phyloP scores from a whole-genome alignment of 192 early-diverging fungal species.

The Umbelopsis sp. region DNA sequence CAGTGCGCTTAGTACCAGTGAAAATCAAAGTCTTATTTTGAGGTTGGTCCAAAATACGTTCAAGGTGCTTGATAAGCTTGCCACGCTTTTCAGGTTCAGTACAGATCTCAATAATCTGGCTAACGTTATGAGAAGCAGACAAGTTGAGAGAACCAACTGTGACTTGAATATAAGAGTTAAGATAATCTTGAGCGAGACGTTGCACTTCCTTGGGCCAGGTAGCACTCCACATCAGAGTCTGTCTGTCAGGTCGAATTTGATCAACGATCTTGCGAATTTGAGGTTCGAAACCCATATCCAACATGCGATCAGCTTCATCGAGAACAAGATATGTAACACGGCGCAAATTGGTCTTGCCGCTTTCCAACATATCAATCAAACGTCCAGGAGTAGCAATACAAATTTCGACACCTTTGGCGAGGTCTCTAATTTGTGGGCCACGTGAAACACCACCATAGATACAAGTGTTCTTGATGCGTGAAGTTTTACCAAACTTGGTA shows the following conservation, averaged over 20 bases:
- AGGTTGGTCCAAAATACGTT: constrained; percentile 78
- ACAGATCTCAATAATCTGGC: constrained; percentile 90
- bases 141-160: constrained; percentile 94
- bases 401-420: constrained; percentile 88
- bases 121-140: constrained; percentile 90
- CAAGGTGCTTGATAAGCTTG: constrained; percentile 81
- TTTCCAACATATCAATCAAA: constrained; percentile 95
- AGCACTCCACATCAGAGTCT: constrained; percentile 99
- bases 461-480: constrained; percentile 91
- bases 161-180: constrained; percentile 94
- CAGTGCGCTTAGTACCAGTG: constrained; percentile 93
- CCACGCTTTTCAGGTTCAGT: constrained; percentile 83
- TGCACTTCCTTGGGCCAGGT: constrained; percentile 99
- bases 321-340: constrained; percentile 97
- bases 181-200: constrained; percentile 86
- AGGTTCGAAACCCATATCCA: constrained; percentile 99
- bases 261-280: constrained; percentile 98
- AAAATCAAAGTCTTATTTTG: constrained; percentile 89
- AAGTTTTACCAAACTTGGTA: constrained; percentile 88
- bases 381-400: constrained; percentile 98
- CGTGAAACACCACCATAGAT: constrained; percentile 95
- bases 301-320: constrained; percentile 99
- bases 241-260: constrained; percentile 95
- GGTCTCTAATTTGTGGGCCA: constrained; percentile 88
- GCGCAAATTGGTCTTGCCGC: constrained; percentile 85